Percentiles rank a stretch among this genome's conserved stretches.
Conservation (phyloP, 1,284 basidiomycete genomes). For the Moesziomyces antarcticus region DNA sequence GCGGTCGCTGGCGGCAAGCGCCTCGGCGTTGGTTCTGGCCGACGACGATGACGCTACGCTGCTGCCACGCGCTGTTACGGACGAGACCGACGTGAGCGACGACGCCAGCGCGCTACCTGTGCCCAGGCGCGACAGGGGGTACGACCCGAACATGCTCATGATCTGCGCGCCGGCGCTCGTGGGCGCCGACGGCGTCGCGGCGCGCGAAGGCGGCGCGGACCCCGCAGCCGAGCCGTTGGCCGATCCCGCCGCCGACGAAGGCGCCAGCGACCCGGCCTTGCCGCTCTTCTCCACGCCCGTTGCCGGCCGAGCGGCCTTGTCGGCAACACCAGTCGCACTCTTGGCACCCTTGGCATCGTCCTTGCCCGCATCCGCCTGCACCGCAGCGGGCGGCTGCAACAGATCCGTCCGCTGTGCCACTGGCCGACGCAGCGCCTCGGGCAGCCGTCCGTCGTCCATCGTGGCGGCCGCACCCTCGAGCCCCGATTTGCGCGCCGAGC, state of each 20-base stretch:
- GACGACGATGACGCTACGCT: conserved; percentile 33
- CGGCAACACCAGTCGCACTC: background rate
- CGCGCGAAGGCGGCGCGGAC: conserved; percentile 30
- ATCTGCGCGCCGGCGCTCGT: conserved; percentile 42
- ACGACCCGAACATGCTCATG: conserved; percentile 58
- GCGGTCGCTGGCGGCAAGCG: conserved; percentile 29
- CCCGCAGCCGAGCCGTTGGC: conserved; percentile 33
- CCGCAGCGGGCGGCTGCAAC: conserved; percentile 1
- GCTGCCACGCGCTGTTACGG: conserved; percentile 49
- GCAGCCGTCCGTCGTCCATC: conserved; percentile 25
- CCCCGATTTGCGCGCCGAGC: conserved; percentile 31
- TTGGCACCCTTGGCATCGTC: conserved; percentile 7
- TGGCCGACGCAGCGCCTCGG: conserved; percentile 27
- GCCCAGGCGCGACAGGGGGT: conserved; percentile 55
- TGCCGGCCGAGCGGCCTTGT: background rate
- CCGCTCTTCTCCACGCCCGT: conserved; percentile 2
- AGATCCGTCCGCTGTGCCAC: conserved; percentile 23
- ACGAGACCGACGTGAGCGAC: conserved; percentile 52
- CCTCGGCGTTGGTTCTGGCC: conserved; percentile 41
- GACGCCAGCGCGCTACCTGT: conserved; percentile 37
- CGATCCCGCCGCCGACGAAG: conserved; percentile 10
- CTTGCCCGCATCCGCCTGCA: background rate
- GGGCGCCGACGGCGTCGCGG: conserved; percentile 37
- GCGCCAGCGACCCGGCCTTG: conserved; percentile 5
- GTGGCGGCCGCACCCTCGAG: background rate